Percentiles rank a stretch among this genome's conserved stretches.
Evolutionary conservation across 345 rosid genomes (phyloP).

Genomic region (Crucihimalaya himalaica): DNA sequence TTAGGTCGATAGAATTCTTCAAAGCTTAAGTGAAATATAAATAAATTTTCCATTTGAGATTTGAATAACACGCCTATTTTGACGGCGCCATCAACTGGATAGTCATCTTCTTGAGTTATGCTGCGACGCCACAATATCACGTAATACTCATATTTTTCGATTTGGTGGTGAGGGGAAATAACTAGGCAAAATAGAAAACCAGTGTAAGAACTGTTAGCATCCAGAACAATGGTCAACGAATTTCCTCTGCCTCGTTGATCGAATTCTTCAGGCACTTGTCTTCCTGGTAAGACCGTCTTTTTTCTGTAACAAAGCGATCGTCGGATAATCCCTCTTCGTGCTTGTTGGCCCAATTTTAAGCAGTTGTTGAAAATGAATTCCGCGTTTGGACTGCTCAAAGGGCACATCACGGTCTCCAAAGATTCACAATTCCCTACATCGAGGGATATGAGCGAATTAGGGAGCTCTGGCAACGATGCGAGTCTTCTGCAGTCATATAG

Average conservation of each 20-base stretch:
- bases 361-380: not conserved
- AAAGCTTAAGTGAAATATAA: not conserved
- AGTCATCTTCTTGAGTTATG: not conserved
- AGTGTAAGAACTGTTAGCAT: not conserved
- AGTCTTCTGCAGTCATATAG: not conserved
- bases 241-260: not conserved
- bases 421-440: accelerated
- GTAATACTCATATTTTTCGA: not conserved
- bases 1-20: not conserved
- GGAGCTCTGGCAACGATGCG: constrained; percentile 9
- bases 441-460: accelerated
- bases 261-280: not conserved
- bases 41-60: constrained; percentile 4
- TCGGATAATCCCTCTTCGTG: not conserved
- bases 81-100: not conserved
- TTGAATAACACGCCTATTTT: too few relatives aligned
- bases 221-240: not conserved
- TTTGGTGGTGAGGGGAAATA: not conserved
- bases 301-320: accelerated
- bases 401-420: not conserved
- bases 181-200: not conserved
- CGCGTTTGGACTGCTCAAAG: not conserved
- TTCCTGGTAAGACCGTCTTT: not conserved
- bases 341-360: not conserved
- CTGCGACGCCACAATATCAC: not conserved